Conservation (phyloP, 164 flowering plant species). For the Piper betle region DNA sequence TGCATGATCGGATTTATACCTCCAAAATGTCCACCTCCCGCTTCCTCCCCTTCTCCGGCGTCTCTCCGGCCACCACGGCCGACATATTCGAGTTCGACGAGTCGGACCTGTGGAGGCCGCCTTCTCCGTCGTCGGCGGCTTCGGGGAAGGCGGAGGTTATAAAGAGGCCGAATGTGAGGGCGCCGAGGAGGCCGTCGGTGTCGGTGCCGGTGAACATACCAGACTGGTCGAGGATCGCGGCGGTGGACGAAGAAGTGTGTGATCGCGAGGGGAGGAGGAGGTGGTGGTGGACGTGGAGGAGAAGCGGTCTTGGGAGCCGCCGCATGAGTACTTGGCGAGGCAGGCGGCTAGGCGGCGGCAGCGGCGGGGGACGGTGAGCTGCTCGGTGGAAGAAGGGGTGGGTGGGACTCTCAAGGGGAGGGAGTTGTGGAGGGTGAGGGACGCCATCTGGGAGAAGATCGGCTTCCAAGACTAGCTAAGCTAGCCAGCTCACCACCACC, state of each 20-base stretch:
- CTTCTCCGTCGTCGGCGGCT: neutral
- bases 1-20: too few relatives aligned
- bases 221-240: constrained; percentile 24
- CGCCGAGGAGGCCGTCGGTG: constrained; percentile 3
- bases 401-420: constrained; percentile 24
- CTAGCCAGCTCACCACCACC: too few relatives aligned
- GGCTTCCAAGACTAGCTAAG: constrained; percentile 16
- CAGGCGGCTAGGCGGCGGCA: constrained; percentile 14
- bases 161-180: constrained; percentile 4
- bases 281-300: neutral
- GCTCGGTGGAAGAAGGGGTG: constrained; percentile 21
- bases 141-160: constrained; percentile 3
- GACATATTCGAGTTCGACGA: constrained; percentile 17
- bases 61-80: neutral
- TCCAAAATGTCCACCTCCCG: constrained; percentile 3
- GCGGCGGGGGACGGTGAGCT: constrained; percentile 8
- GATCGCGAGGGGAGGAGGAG: neutral
- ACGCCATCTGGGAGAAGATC: constrained; percentile 20
- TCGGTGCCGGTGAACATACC: constrained; percentile 24
- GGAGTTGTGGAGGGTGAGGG: constrained; percentile 21
- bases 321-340: constrained; percentile 20
- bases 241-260: neutral
- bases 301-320: constrained; percentile 13
- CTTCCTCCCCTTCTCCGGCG: constrained; percentile 2
- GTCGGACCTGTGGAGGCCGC: constrained; percentile 11